These are phyloP conservation scores for Pinus albicaulis DNA, from an alignment of 75 land plant genomes.

Conservation along the genomic window DNA sequence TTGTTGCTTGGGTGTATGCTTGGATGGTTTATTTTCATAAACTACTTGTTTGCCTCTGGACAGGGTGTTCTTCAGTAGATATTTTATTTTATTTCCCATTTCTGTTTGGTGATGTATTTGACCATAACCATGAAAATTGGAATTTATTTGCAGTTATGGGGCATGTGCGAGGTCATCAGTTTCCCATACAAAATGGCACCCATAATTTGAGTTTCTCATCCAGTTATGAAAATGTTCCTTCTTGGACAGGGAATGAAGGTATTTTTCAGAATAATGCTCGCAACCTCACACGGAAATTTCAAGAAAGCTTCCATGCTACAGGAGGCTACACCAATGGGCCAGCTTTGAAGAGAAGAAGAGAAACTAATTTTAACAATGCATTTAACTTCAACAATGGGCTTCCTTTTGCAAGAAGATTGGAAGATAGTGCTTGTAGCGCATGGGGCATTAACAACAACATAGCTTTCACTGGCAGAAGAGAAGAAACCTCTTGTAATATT, in stretches of 20 bases:
- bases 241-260: not conserved
- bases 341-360: slow-evolving; percentile 9
- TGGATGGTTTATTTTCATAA: not conserved
- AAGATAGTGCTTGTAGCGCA: not conserved
- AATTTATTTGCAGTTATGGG: not conserved
- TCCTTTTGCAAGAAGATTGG: not conserved
- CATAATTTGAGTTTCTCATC: not conserved
- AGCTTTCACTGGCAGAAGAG: not conserved
- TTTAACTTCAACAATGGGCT: not conserved
- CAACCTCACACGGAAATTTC: slow-evolving; percentile 10
- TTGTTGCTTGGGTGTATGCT: not conserved
- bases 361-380: not conserved
- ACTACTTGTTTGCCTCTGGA: not conserved
- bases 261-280: slow-evolving; percentile 2
- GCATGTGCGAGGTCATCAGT: not conserved
- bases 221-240: not conserved
- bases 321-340: not conserved
- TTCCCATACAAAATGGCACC: slow-evolving; percentile 1
- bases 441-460: not conserved
- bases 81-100: not conserved
- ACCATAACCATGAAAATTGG: not conserved
- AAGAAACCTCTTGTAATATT: not conserved
- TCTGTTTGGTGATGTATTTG: not conserved
- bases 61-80: not conserved
- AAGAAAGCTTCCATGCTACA: not conserved